Conservation (phyloP, 2,329 filamentous ascomycete genomes). For the Aotearoamyces nothofagi region DNA sequence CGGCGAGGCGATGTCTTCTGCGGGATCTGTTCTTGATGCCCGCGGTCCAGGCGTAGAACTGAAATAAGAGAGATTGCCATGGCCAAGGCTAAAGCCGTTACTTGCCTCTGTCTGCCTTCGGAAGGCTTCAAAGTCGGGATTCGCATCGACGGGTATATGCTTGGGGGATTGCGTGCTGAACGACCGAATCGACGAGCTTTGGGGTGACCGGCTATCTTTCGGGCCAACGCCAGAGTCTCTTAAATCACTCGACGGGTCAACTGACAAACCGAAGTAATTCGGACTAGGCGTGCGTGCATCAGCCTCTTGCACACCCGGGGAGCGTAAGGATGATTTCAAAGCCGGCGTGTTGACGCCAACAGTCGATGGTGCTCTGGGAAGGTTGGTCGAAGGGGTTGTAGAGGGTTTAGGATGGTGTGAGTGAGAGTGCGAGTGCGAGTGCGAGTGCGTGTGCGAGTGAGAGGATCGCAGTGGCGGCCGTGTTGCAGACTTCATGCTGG, state of each 20-base stretch:
- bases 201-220: conserved; percentile 60
- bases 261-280: conserved; percentile 72
- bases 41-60: conserved; percentile 19
- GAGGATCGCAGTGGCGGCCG: conserved; percentile 16
- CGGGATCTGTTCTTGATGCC: too few relatives aligned
- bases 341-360: conserved; percentile 13
- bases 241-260: conserved; percentile 44
- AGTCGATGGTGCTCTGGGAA: conserved; percentile 12
- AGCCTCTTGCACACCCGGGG: conserved; percentile 9
- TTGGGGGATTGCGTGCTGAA: conserved; percentile 54
- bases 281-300: conserved; percentile 44
- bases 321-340: conserved; percentile 6
- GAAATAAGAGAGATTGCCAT: conserved; percentile 29
- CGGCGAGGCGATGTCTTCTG: conserved; percentile 6
- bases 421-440: conserved; percentile 8
- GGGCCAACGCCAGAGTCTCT: conserved; percentile 48
- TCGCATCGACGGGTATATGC: conserved; percentile 56
- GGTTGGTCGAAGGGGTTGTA: conserved; percentile 5
- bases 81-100: conserved; percentile 30
- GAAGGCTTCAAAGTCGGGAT: conserved; percentile 73
- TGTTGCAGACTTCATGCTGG: conserved; percentile 17
- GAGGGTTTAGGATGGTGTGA: conserved; percentile 4
- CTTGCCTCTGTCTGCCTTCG: conserved; percentile 56
- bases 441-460: conserved; percentile 13
- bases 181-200: conserved; percentile 54